Conservation (phyloP, 371 early-diverging fungal genomes). For the Smittium mucronatum region DNA sequence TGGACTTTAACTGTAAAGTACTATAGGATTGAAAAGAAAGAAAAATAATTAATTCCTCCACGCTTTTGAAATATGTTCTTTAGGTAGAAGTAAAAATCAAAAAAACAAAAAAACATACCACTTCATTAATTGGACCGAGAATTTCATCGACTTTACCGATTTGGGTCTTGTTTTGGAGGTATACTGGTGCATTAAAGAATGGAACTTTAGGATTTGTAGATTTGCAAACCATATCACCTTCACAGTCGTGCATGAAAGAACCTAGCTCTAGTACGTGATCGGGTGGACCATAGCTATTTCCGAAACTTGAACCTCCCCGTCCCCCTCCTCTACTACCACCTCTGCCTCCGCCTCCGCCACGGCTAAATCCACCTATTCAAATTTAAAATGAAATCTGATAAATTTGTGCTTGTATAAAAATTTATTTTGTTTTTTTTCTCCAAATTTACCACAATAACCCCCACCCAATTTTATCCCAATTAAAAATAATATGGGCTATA, state of each 20-base stretch:
- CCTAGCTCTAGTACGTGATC: conserved; percentile 61
- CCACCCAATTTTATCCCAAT: too few relatives aligned
- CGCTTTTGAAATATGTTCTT: too few relatives aligned
- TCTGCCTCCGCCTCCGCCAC: conserved; percentile 54
- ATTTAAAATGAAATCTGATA: neutral
- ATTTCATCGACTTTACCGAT: conserved; percentile 99
- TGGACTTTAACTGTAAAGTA: conserved; percentile 92
- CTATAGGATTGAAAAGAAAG: neutral
- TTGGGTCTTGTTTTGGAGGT: conserved; percentile 90
- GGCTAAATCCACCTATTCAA: conserved; percentile 14
- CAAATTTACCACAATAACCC: too few relatives aligned
- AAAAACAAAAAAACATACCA: conserved; percentile 22
- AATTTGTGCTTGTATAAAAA: neutral
- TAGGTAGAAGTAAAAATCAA: too few relatives aligned
- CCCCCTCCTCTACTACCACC: conserved; percentile 49
- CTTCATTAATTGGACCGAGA: conserved; percentile 94
- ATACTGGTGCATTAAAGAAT: conserved; percentile 98
- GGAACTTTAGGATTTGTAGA: conserved; percentile 88
- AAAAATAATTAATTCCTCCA: too few relatives aligned
- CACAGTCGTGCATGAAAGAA: conserved; percentile 84
- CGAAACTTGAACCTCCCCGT: conserved; percentile 20
- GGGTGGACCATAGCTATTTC: conserved; percentile 17
- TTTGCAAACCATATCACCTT: conserved; percentile 94
- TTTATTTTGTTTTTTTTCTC: neutral
- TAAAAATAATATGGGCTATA: too few relatives aligned